phyloP scores from a whole-genome alignment of 2,329 filamentous ascomycete genomes.

The Stenocarpella maydis region DNA sequence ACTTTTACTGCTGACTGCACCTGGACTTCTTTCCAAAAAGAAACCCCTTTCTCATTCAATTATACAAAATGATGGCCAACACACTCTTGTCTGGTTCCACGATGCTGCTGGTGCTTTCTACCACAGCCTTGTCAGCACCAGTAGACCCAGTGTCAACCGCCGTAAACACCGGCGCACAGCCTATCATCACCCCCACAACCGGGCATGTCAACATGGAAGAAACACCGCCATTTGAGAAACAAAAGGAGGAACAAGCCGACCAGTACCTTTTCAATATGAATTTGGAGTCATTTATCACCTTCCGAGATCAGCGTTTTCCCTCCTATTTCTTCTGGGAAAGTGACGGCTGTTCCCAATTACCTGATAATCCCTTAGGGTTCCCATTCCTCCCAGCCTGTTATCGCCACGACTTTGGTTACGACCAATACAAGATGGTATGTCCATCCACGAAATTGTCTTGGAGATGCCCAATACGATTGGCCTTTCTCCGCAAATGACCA shows the following conservation, averaged over 20 bases:
- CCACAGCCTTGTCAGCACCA: neutral
- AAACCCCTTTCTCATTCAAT: neutral
- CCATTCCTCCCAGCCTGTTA: constrained; percentile 4
- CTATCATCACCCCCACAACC: neutral
- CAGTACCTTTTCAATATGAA: neutral
- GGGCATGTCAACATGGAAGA: constrained; percentile 2
- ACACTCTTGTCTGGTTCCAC: neutral
- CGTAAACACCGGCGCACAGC: neutral
- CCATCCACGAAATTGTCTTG: neutral
- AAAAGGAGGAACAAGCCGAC: neutral
- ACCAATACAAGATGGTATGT: neutral
- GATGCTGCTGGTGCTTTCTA: neutral
- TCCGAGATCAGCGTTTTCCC: neutral
- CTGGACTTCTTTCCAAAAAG: neutral
- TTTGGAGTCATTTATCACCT: neutral
- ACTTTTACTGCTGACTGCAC: neutral
- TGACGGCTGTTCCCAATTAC: constrained; percentile 2
- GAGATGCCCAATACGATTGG: too few species aligned
- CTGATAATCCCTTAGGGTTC: neutral
- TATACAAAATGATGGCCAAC: neutral
- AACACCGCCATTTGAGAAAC: neutral
- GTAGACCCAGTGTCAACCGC: neutral
- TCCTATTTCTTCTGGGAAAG: constrained; percentile 13
- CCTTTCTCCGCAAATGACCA: too few species aligned
- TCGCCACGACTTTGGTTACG: constrained; percentile 12